Percentiles rank a stretch among this genome's conserved stretches.
Conservation (phyloP, 106 monocot genomes). For the Dioscorea zingiberensis region DNA sequence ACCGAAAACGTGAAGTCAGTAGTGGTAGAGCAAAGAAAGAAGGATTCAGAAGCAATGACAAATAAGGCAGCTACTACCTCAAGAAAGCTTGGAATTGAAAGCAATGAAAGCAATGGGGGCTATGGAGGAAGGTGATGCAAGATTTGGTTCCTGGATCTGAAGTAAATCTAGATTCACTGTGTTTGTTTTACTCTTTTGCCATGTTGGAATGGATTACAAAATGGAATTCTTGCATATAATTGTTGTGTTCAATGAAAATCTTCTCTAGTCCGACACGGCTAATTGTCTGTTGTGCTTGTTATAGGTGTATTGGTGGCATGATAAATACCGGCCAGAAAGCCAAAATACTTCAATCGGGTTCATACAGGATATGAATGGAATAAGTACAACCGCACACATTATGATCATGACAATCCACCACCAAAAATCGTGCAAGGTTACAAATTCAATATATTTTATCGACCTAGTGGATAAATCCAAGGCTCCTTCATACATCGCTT, state of each 20-base stretch:
- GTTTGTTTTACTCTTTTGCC: slow-evolving; percentile 9
- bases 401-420: slow-evolving; percentile 95
- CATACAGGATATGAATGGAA: slow-evolving; percentile 99
- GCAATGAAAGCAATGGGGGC: slow-evolving; percentile 95
- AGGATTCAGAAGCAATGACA: slow-evolving; percentile 62
- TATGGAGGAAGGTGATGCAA: slow-evolving; percentile 95
- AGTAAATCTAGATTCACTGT: slow-evolving; percentile 91
- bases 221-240: neutral
- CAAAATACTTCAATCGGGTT: slow-evolving; percentile 95
- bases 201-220: neutral
- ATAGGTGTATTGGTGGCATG: slow-evolving; percentile 99
- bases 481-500: slow-evolving; percentile 72
- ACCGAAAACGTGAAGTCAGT: slow-evolving; percentile 69
- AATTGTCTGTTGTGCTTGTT: neutral
- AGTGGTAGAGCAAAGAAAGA: slow-evolving; percentile 52
- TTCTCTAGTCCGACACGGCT: too few species aligned
- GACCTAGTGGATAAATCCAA: slow-evolving; percentile 89
- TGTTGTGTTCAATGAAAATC: too few species aligned
- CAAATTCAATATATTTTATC: slow-evolving; percentile 97
- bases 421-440: slow-evolving; percentile 96
- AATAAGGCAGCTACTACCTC: slow-evolving; percentile 39
- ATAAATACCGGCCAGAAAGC: slow-evolving; percentile 96
- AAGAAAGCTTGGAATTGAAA: slow-evolving; percentile 79
- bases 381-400: slow-evolving; percentile 96
- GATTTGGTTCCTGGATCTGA: slow-evolving; percentile 91